phyloP scores from a whole-genome alignment of 345 rosid species.

The Rhizophora apiculata region DNA sequence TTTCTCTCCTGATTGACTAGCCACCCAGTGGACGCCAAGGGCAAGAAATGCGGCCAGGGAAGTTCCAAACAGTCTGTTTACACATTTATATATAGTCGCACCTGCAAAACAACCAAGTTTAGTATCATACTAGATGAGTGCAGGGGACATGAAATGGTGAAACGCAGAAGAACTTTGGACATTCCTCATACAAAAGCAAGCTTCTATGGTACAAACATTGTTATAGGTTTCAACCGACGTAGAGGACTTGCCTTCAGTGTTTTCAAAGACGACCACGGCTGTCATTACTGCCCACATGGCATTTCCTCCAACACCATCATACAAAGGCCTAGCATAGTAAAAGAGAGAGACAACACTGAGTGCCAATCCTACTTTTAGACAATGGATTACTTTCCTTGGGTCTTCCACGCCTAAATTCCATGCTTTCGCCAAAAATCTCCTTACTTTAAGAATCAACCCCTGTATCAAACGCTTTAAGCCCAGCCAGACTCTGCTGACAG shows the following conservation, averaged over 20 bases:
- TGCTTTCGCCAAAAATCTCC: slow-evolving; percentile 31
- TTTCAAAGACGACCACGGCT: slow-evolving; percentile 46
- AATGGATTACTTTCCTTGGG: slow-evolving; percentile 43
- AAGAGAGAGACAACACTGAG: slow-evolving; percentile 36
- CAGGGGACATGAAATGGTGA: too few species aligned
- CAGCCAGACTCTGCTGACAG: slow-evolving; percentile 21
- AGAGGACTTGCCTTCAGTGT: slow-evolving; percentile 36
- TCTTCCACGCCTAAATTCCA: slow-evolving; percentile 35
- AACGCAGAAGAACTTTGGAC: background rate
- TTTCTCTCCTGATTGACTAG: slow-evolving; percentile 32
- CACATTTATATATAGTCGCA: slow-evolving; percentile 34
- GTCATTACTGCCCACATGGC: slow-evolving; percentile 63
- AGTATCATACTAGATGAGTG: background rate
- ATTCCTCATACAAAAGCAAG: background rate
- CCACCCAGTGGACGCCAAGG: slow-evolving; percentile 45
- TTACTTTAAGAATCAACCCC: slow-evolving; percentile 17
- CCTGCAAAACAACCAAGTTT: slow-evolving; percentile 28
- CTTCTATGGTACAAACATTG: background rate
- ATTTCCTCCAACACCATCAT: slow-evolving; percentile 49
- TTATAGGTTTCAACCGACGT: background rate
- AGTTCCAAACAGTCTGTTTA: slow-evolving; percentile 46
- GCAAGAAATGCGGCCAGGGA: slow-evolving; percentile 45
- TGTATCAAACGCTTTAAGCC: slow-evolving; percentile 22
- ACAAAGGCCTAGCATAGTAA: slow-evolving; percentile 43
- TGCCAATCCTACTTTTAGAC: slow-evolving; percentile 46